Percentiles rank a stretch among this genome's conserved stretches.
These are phyloP conservation scores for Populus hybrid DNA, from an alignment of 441 rosid genomes.

Conservation along the genomic window DNA sequence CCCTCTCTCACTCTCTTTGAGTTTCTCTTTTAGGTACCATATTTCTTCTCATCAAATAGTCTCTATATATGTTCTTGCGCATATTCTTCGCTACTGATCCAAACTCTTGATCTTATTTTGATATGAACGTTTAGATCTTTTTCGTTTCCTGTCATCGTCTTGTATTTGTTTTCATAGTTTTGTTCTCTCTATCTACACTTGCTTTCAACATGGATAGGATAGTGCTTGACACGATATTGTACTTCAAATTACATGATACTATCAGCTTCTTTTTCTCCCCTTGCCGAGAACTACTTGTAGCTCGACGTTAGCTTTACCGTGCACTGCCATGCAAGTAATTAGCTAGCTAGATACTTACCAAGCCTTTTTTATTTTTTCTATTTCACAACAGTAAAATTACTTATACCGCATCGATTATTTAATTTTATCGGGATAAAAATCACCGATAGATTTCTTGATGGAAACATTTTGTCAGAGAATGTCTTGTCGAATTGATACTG, in stretches of 20 bases:
- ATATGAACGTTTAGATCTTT: background rate
- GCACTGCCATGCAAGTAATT: constrained; percentile 32
- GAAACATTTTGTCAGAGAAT: too few species aligned
- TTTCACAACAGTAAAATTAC: background rate
- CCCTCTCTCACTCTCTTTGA: background rate
- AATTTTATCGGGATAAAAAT: background rate
- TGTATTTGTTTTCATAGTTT: constrained; percentile 11
- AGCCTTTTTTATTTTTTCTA: background rate
- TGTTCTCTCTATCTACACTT: background rate
- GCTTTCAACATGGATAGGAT: background rate
- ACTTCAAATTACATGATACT: background rate
- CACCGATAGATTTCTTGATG: too few species aligned
- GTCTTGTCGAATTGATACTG: background rate
- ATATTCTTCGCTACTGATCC: background rate
- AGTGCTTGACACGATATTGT: background rate
- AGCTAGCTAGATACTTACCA: background rate
- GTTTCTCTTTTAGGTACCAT: constrained; percentile 4
- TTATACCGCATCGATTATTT: background rate
- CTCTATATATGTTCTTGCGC: background rate
- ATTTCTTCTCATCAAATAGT: background rate
- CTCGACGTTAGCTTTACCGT: constrained; percentile 31
- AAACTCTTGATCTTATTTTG: background rate
- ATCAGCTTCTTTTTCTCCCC: background rate
- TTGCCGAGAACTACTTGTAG: constrained; percentile 18
- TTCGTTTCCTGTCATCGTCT: background rate